A percentile compares a stretch with the other conserved stretches of the same genome.
These are phyloP conservation scores for Mycosphaerella sp. DNA, from an alignment of 2,329 filamentous ascomycete genomes.

Conservation along the genomic window DNA sequence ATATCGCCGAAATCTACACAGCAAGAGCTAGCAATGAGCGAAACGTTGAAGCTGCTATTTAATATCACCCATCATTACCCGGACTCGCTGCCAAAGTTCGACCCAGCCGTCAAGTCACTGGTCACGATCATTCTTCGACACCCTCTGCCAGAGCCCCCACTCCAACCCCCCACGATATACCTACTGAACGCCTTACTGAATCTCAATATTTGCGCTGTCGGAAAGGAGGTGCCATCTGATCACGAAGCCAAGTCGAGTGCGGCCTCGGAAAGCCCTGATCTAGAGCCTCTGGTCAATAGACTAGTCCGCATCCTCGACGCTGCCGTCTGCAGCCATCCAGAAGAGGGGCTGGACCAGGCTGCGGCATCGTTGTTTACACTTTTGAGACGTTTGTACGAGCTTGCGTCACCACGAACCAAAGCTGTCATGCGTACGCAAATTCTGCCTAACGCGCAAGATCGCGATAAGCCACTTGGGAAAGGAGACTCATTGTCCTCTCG, in stretches of 20 bases:
- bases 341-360: constrained; percentile 64
- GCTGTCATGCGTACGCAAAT: constrained; percentile 59
- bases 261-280: constrained; percentile 61
- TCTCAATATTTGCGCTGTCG: constrained; percentile 54
- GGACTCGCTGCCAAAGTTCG: constrained; percentile 57
- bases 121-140: constrained; percentile 61
- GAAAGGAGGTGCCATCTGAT: constrained; percentile 22
- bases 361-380: constrained; percentile 56
- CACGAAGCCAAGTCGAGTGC: constrained; percentile 37
- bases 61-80: constrained; percentile 75
- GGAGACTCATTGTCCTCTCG: constrained; percentile 68
- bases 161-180: constrained; percentile 65
- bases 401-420: constrained; percentile 62
- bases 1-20: constrained; percentile 45
- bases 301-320: constrained; percentile 65
- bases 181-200: constrained; percentile 78
- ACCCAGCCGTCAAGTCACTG: constrained; percentile 61
- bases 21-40: constrained; percentile 71
- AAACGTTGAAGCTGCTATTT: constrained; percentile 83
- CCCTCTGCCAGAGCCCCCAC: constrained; percentile 56
- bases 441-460: constrained; percentile 70
- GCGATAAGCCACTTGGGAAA: constrained; percentile 69
- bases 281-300: constrained; percentile 55
- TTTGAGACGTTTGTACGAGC: constrained; percentile 62
- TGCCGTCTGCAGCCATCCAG: constrained; percentile 57